Percentiles rank a stretch among this genome's conserved stretches.
These are phyloP conservation scores for Sporothrix euskadiensis DNA, from an alignment of 2,329 filamentous ascomycete genomes.

Conservation along the genomic window DNA sequence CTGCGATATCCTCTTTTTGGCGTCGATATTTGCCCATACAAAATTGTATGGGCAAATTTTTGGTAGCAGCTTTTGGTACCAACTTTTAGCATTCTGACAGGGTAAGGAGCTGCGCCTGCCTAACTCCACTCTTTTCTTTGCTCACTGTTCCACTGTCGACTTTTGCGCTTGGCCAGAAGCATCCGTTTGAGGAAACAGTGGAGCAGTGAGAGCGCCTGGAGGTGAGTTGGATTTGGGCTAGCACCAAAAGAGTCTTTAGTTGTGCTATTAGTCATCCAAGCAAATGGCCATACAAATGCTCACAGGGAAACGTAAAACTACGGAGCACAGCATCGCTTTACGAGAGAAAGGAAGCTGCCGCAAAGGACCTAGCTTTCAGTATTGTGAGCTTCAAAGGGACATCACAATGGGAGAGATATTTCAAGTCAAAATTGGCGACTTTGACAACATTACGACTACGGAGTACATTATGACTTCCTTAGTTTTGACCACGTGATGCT, in stretches of 20 bases:
- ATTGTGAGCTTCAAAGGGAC: neutral
- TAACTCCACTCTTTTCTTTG: slow-evolving; percentile 4
- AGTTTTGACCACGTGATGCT: neutral
- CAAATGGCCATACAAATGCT: neutral
- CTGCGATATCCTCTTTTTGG: neutral
- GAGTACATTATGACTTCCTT: neutral
- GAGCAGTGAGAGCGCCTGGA: neutral
- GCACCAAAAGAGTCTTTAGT: neutral
- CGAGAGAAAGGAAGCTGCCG: neutral
- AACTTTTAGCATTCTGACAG: neutral
- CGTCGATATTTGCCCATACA: neutral
- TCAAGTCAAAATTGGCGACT: neutral
- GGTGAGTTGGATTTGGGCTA: slow-evolving; percentile 1
- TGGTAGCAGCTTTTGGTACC: neutral
- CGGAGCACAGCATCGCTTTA: neutral
- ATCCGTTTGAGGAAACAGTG: neutral
- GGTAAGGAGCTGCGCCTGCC: neutral
- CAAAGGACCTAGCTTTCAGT: neutral
- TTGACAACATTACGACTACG: neutral
- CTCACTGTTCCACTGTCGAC: neutral
- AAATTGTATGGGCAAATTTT: neutral
- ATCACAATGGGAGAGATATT: no score
- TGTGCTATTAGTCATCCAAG: neutral
- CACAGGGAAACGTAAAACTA: neutral
- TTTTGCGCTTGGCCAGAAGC: slow-evolving; percentile 7